Evolutionary conservation across 148 eudicot species (phyloP).

Genomic region (Spergularia marina): DNA sequence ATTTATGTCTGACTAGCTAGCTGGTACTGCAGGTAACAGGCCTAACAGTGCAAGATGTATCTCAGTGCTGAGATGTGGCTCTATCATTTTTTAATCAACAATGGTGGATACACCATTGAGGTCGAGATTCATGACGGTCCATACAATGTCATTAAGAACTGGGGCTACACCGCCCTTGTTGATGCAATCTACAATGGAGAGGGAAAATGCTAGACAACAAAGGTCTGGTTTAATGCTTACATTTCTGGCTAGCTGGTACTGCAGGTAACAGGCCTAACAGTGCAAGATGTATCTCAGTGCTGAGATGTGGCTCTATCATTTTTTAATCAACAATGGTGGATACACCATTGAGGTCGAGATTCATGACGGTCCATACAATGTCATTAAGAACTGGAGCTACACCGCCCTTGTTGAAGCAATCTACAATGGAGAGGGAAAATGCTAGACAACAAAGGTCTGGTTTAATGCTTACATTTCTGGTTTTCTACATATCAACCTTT

Average conservation of each 20-base stretch:
- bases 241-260: not conserved
- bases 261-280: conserved; percentile 87
- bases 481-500: not conserved
- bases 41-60: conserved; percentile 84
- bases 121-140: conserved; percentile 94
- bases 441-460: conserved; percentile 82
- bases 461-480: not conserved
- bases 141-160: conserved; percentile 85
- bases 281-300: conserved; percentile 79
- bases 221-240: conserved; percentile 36
- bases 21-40: conserved; percentile 55
- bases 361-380: conserved; percentile 90
- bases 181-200: conserved; percentile 84
- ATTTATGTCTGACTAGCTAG: not conserved
- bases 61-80: conserved; percentile 69
- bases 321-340: conserved; percentile 84
- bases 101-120: conserved; percentile 85
- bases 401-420: conserved; percentile 73
- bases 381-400: conserved; percentile 91
- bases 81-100: conserved; percentile 80
- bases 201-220: conserved; percentile 86
- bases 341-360: conserved; percentile 89
- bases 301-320: conserved; percentile 68
- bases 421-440: conserved; percentile 79
- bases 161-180: conserved; percentile 75